Conservation (phyloP, 1,139 yeast species). For the Hyphopichia wangnamkhiaoensis region DNA sequence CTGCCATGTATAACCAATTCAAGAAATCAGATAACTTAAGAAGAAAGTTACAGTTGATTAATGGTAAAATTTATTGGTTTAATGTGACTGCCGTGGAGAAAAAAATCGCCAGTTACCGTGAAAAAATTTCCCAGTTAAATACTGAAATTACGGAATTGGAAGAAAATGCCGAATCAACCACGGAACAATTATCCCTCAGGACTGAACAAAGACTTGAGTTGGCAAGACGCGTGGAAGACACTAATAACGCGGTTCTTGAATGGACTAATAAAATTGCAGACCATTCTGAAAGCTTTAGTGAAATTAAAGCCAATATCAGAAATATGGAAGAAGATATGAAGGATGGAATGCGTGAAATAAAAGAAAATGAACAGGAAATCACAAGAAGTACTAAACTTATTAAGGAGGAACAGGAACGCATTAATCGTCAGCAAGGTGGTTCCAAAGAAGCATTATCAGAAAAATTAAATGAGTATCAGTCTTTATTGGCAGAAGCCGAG, state of each 20-base stretch:
- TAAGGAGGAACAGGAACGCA: constrained; percentile 31
- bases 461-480: constrained; percentile 10
- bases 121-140: constrained; percentile 19
- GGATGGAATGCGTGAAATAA: no score
- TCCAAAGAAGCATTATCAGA: constrained; percentile 30
- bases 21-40: constrained; percentile 44
- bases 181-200: constrained; percentile 7
- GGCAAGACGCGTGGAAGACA: constrained; percentile 19
- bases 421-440: constrained; percentile 43
- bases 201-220: constrained; percentile 23
- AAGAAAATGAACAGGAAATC: constrained; percentile 28
- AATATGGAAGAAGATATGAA: constrained; percentile 2
- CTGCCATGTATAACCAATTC: constrained; percentile 40
- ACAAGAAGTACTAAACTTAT: constrained; percentile 17
- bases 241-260: constrained; percentile 8
- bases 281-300: constrained; percentile 13
- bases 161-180: constrained; percentile 10
- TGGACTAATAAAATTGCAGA: constrained; percentile 20
- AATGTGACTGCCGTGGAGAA: constrained; percentile 45
- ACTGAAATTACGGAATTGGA: constrained; percentile 19
- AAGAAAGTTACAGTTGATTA: constrained; percentile 42
- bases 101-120: constrained; percentile 20
- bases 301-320: constrained; percentile 7
- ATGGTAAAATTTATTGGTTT: constrained; percentile 69
- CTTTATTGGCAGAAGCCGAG: constrained; percentile 4